Evolutionary conservation across 148 eudicot genomes (phyloP).

Genomic region (Amaranthus hypochondriacus): DNA sequence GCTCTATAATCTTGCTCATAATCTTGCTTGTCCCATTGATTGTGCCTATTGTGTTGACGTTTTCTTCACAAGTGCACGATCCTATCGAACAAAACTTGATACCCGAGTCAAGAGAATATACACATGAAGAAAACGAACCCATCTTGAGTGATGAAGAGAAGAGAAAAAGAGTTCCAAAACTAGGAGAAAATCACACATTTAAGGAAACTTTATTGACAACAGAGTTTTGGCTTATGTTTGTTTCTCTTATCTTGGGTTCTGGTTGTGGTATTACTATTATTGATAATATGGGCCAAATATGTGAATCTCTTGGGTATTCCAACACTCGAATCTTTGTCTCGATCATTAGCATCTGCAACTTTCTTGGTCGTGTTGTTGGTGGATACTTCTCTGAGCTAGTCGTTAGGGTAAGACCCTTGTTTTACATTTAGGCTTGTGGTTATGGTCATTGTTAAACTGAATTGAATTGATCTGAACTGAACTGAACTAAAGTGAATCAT

Average conservation of each 20-base stretch:
- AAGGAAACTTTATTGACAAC: conserved; percentile 59
- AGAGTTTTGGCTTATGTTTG: conserved; percentile 78
- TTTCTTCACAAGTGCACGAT: not conserved
- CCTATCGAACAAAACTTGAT: not conserved
- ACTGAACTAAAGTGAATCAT: not conserved
- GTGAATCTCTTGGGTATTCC: conserved; percentile 41
- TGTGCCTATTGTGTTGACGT: not conserved
- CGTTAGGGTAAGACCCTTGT: conserved; percentile 34
- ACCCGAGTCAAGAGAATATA: not conserved
- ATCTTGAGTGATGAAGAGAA: not conserved
- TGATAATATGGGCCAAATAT: conserved; percentile 65
- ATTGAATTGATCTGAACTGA: not conserved
- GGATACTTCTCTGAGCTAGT: conserved; percentile 65
- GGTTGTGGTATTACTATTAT: conserved; percentile 54
- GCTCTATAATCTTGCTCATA: not conserved
- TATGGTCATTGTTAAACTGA: not conserved
- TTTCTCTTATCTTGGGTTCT: conserved; percentile 53
- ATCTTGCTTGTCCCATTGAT: not conserved
- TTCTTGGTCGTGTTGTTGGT: conserved; percentile 71
- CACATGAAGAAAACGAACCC: not conserved
- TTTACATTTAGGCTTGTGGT: too few relatives aligned
- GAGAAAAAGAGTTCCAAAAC: not conserved
- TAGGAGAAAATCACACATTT: conserved; percentile 39
- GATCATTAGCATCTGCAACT: conserved; percentile 65
- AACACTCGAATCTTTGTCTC: conserved; percentile 48